These are phyloP conservation scores for Ceratobasidium sp. DNA, from an alignment of 1,284 basidiomycete genomes.

Conservation along the genomic window DNA sequence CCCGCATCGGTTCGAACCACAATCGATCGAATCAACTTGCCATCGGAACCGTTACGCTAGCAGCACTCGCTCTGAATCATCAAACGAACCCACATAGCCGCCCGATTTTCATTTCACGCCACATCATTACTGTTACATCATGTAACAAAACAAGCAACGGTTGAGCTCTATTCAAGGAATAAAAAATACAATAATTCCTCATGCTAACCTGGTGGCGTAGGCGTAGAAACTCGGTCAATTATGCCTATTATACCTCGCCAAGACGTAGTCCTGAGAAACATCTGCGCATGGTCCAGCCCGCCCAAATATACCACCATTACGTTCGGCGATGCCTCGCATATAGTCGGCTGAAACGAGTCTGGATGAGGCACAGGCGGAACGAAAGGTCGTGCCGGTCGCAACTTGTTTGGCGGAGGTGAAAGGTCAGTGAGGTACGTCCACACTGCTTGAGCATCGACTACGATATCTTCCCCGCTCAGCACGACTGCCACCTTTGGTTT, in stretches of 20 bases:
- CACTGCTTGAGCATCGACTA: constrained; percentile 60
- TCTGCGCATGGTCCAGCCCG: constrained; percentile 29
- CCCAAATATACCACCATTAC: constrained; percentile 6
- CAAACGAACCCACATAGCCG: no score
- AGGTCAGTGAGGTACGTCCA: constrained; percentile 59
- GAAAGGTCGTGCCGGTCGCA: neutral
- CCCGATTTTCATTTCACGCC: no score
- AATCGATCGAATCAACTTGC: no score
- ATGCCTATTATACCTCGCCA: constrained; percentile 7
- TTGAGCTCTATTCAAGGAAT: neutral
- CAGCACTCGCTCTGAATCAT: no score
- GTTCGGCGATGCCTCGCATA: neutral
- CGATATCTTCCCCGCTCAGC: constrained; percentile 63
- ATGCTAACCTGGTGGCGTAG: no score
- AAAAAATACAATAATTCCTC: no score
- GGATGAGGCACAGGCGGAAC: constrained; percentile 11
- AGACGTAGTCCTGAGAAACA: neutral
- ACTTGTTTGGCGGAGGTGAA: neutral
- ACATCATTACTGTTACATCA: no score
- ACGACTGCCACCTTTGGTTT: constrained; percentile 52
- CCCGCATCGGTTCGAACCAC: no score
- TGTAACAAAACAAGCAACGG: neutral
- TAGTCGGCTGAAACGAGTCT: neutral
- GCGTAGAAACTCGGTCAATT: constrained; percentile 5
- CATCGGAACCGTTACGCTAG: no score